Base-by-base conservation (phyloP, 164 flowering plant species). In the Protea cynaroides region DNA sequence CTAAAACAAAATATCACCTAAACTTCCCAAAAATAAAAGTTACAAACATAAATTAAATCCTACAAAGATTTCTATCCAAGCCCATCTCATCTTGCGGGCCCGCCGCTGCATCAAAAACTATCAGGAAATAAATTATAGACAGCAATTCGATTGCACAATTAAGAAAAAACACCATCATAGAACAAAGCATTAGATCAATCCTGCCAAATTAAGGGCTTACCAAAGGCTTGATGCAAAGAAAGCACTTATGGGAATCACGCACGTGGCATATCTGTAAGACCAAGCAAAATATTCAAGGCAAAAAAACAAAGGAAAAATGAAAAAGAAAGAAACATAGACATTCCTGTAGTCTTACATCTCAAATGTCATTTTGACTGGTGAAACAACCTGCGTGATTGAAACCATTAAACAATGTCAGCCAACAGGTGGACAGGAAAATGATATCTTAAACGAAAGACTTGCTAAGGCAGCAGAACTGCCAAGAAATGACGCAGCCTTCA, bases 321-420 rank as follows among this genome's bases (percentile, higher is more conserved):
- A 63, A 36, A 25, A 7, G 40, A 21, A 8, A 11, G 50, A 25
- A 54, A 18, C 52, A 54, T n/a, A n/a, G 5, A 21, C n/a, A 65
- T 34, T 64, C 13, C n/a, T 15, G 13, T 24, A 43, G 36, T 58
- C 96, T 82, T 78, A 93, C 98, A 93, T 88, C 80, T 88, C 85
- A 81, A 90, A 83, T 62, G 98, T 90, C 98, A 93, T 90, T 75
- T 93, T 93, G 70, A 90, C 96, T 49, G 98, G 98, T 63, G 97
- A 21, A 55, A 88, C 94, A 79, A 93, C 89, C 98, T 93, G 88
- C 78, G 76, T 43, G 57, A 19, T 56, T 29, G 44, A 59, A n/a
- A 66, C 58, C 34, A 64, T 14, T 24, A 66, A 63, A 55, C 17
- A 11, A 54, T 22, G 8, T 29, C 23, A 58, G 44, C 29, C 43